A percentile compares a stretch with the other conserved stretches of the same genome.
Evolutionary conservation across 176 grass and related monocot genomes (phyloP).

Genomic region (Phoenix roebelenii): DNA sequence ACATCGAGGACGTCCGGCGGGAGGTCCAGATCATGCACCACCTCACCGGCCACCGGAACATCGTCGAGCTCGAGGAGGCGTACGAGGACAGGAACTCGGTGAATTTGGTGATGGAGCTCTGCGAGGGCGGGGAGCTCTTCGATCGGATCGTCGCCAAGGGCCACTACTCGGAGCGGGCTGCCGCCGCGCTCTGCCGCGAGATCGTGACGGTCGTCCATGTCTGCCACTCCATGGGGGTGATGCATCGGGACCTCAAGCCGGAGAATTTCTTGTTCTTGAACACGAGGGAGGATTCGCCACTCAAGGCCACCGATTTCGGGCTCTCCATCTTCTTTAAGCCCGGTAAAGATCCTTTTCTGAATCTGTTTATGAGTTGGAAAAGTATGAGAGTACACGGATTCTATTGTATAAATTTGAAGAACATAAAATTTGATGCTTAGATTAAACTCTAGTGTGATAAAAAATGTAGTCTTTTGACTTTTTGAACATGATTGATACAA

Average conservation of each 20-base stretch:
- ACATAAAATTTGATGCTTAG: too few species aligned
- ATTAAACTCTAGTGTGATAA: too few species aligned
- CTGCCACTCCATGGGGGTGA: constrained; percentile 18
- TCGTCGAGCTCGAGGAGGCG: constrained; percentile 11
- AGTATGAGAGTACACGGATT: too few species aligned
- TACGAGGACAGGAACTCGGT: constrained; percentile 8
- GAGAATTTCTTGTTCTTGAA: constrained; percentile 14
- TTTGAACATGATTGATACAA: too few species aligned
- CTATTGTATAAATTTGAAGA: too few species aligned
- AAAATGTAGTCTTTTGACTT: too few species aligned
- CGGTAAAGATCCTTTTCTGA: neutral
- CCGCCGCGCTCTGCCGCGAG: constrained; percentile 9
- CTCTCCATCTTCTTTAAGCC: constrained; percentile 13
- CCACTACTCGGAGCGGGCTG: constrained; percentile 2
- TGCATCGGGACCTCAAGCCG: constrained; percentile 12
- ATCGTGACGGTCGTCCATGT: constrained; percentile 5
- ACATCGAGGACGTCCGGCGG: constrained; percentile 12
- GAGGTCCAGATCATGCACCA: constrained; percentile 19
- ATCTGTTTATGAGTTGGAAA: too few species aligned
- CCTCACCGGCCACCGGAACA: constrained; percentile 14
- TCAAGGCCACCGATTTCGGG: constrained; percentile 15
- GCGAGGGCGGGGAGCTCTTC: constrained; percentile 98
- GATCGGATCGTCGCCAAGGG: constrained; percentile 25
- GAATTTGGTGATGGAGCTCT: constrained; percentile 61
- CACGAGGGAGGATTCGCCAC: constrained; percentile 5